Base-by-base conservation (phyloP, 2,329 filamentous ascomycete species). In the Pyrenophora seminiperda region DNA sequence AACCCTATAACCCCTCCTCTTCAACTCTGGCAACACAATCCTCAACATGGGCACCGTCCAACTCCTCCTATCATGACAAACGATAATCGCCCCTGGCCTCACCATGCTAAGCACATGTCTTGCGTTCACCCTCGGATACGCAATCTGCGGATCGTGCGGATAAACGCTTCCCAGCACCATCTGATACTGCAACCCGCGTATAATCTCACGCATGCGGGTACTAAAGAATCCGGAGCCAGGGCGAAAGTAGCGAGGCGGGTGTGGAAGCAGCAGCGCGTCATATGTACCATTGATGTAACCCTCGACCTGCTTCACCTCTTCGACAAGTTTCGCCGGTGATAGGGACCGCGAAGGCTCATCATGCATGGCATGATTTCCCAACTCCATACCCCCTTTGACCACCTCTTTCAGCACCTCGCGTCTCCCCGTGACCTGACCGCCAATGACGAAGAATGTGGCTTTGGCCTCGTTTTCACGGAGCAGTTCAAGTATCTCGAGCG, bases 361-460 rank as follows among this genome's bases (percentile, higher is more conserved):
- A 70, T 85, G 83, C 90, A 94, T 92, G 7, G 89, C 91, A 73
- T 96, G 91, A 74, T 96, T 96, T 18, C 83, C 91, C 3, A 96
- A 77, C 76, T 80, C 80, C 38, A 76, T 76, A 3, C 83, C 83
- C 4, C 81, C 68, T 22, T 78, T 76, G 3, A 87, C 63, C 31
- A 85, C 71, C 7, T 80, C 70, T 49, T 72, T 63, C 40, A 88
- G 71, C 52, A 82, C 71, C 5, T 65, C 67, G 40, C 79, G 73
- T 38, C 79, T 71, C 3, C 81, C 83, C 0, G 77, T 60, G 7
- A 90, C 85, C 75, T 96, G 91, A 2, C 81, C 81, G 7, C 91
- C 91, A 62, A 96, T 96, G 24, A 95, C 81, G 72, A 96, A 97
- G 71, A 96, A 94, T 0, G 91, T 96, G 0, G 91, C 91, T 15